Percentiles rank a stretch among this genome's conserved stretches.
Evolutionary conservation across 192 early-diverging fungal genomes (phyloP).

Genomic region (Rhizophagus sp.): DNA sequence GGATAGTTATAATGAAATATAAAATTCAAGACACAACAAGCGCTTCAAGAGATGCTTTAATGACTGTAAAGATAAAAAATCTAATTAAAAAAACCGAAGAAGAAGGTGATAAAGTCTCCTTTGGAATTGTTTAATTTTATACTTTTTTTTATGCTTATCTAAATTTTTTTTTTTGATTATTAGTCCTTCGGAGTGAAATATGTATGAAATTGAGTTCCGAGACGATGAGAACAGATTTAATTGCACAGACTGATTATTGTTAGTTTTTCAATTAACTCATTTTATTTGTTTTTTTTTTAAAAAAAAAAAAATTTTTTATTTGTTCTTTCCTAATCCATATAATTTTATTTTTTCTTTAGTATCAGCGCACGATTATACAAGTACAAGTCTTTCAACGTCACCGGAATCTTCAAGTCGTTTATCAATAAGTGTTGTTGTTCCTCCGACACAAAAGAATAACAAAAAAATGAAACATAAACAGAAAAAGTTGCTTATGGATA

Average conservation of each 20-base stretch:
- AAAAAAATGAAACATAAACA: slow-evolving; percentile 62
- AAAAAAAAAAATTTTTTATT: background rate
- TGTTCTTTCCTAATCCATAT: background rate
- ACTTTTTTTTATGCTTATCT: background rate
- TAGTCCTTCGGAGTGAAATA: slow-evolving; percentile 55
- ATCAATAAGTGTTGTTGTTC: slow-evolving; percentile 45
- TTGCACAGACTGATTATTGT: slow-evolving; percentile 34
- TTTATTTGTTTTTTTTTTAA: slow-evolving; percentile 22
- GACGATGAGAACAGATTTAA: slow-evolving; percentile 59
- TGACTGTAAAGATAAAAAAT: slow-evolving; percentile 73
- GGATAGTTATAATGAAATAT: slow-evolving; percentile 76
- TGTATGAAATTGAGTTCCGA: slow-evolving; percentile 61
- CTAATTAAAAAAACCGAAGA: slow-evolving; percentile 69
- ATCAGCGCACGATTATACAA: slow-evolving; percentile 28
- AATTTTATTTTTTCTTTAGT: slow-evolving; percentile 26
- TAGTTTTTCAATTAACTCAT: background rate
- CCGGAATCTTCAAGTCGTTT: slow-evolving; percentile 38
- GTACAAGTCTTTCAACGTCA: slow-evolving; percentile 37
- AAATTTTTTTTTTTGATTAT: background rate
- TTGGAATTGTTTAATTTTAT: background rate
- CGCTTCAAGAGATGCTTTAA: slow-evolving; percentile 34
- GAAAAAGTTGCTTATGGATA: slow-evolving; percentile 56
- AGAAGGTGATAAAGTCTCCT: slow-evolving; percentile 38
- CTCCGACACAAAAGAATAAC: slow-evolving; percentile 45
- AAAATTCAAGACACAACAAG: slow-evolving; percentile 42